Conservation (phyloP, 306 rosid species). For the Quercus berberidifolia region DNA sequence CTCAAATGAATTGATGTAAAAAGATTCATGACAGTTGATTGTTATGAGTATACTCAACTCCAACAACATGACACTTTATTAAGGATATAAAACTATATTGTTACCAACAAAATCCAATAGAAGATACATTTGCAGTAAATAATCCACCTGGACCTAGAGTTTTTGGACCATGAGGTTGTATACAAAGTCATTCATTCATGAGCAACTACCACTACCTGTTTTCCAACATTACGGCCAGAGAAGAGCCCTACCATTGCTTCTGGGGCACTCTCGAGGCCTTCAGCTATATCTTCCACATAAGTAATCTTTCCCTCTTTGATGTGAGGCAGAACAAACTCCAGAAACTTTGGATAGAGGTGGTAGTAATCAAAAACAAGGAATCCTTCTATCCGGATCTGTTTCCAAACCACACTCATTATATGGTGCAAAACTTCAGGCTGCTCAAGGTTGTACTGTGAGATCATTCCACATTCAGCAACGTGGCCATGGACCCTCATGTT, state of each 20-base stretch:
- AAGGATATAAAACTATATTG: no score
- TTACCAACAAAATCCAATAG: no score
- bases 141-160: not conserved
- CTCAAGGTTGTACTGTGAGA: constrained; percentile 41
- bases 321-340: constrained; percentile 17
- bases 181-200: not conserved
- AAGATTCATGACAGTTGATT: no score
- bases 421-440: constrained; percentile 25
- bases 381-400: constrained; percentile 25
- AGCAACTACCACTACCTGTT: constrained; percentile 26
- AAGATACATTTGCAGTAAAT: no score
- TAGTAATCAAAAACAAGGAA: not conserved
- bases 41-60: no score
- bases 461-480: constrained; percentile 36
- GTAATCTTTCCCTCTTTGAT: constrained; percentile 24
- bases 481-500: constrained; percentile 28
- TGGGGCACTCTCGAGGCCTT: constrained; percentile 28
- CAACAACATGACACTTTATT: no score
- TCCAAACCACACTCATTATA: not conserved
- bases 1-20: no score
- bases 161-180: not conserved
- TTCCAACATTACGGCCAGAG: constrained; percentile 35
- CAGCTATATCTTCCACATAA: constrained; percentile 30
- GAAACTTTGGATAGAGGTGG: constrained; percentile 18
- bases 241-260: constrained; percentile 32